A percentile compares a stretch with the other conserved stretches of the same genome.
These are phyloP conservation scores for Trichosporon asahii DNA, from an alignment of 1,284 basidiomycete genomes.

Conservation along the genomic window DNA sequence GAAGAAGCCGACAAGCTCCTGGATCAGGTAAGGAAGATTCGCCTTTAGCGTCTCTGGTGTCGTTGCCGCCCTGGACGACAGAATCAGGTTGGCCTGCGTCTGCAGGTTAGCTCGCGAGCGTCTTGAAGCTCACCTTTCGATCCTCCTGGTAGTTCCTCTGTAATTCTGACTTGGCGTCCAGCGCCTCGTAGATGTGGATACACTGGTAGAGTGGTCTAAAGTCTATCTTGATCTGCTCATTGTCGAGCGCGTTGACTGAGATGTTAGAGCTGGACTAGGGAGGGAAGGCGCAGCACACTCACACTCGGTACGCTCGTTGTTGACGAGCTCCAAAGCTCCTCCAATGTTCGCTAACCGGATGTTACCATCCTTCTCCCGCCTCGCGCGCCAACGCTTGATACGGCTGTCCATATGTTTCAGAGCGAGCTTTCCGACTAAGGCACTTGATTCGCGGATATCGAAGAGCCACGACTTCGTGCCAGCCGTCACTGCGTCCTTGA, in stretches of 20 bases:
- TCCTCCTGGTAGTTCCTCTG: conserved; percentile 93
- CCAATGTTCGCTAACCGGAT: conserved; percentile 76
- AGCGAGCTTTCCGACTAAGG: conserved; percentile 80
- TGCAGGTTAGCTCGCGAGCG: conserved; percentile 41
- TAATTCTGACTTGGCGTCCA: conserved; percentile 84
- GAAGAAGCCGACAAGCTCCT: conserved; percentile 98
- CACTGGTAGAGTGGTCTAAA: conserved; percentile 95
- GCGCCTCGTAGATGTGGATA: conserved; percentile 91
- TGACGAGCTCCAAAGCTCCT: conserved; percentile 87
- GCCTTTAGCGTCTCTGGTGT: conserved; percentile 54
- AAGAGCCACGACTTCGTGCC: conserved; percentile 97
- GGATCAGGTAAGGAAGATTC: conserved; percentile 60
- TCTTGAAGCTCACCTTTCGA: conserved; percentile 64
- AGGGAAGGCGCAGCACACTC: conserved; percentile 42
- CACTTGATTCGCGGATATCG: conserved; percentile 85
- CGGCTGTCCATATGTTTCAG: conserved; percentile 85
- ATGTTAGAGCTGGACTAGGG: conserved; percentile 4
- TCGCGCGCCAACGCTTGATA: conserved; percentile 75
- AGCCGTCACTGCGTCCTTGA: conserved; percentile 89
- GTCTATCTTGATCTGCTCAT: conserved; percentile 81
- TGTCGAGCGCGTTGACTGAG: conserved; percentile 84
- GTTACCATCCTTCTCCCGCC: conserved; percentile 62
- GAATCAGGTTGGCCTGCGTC: conserved; percentile 95
- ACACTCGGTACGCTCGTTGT: conserved; percentile 94
- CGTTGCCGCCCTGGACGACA: conserved; percentile 60